Percentiles rank a stretch among this genome's conserved stretches.
Evolutionary conservation across 441 rosid species (phyloP).

Genomic region (Erysimum pusillum): DNA sequence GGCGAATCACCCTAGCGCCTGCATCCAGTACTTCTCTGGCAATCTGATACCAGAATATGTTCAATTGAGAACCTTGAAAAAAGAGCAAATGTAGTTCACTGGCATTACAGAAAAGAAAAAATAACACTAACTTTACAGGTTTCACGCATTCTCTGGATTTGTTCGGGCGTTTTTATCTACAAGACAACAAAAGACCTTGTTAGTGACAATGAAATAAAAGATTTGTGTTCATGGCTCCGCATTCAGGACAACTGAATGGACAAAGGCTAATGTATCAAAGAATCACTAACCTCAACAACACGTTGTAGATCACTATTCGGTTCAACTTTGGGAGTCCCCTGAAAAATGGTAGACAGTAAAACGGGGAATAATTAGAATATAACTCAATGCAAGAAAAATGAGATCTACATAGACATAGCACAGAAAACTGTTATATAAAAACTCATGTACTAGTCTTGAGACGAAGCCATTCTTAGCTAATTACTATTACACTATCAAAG

Average conservation of each 20-base stretch:
- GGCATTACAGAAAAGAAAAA: background rate
- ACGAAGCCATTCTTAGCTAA: conserved; percentile 13
- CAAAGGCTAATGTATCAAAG: background rate
- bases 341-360: conserved; percentile 31
- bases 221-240: conserved; percentile 6
- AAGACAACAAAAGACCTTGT: conserved; percentile 26
- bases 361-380: conserved; percentile 12
- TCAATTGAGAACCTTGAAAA: conserved; percentile 14
- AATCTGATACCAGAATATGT: conserved; percentile 56
- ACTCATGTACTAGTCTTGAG: too few species aligned
- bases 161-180: conserved; percentile 86
- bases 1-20: conserved; percentile 75
- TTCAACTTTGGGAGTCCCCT: conserved; percentile 91
- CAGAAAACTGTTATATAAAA: background rate
- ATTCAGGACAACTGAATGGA: background rate
- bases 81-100: conserved; percentile 2
- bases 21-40: conserved; percentile 94
- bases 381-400: background rate
- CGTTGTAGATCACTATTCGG: conserved; percentile 87
- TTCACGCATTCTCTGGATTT: conserved; percentile 88
- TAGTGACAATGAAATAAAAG: conserved; percentile 18
- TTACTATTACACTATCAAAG: background rate
- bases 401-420: background rate
- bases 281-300: conserved; percentile 75
- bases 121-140: conserved; percentile 77